phyloP scores from a whole-genome alignment of 2,329 filamentous ascomycete species.

The Fusarium nygamai region DNA sequence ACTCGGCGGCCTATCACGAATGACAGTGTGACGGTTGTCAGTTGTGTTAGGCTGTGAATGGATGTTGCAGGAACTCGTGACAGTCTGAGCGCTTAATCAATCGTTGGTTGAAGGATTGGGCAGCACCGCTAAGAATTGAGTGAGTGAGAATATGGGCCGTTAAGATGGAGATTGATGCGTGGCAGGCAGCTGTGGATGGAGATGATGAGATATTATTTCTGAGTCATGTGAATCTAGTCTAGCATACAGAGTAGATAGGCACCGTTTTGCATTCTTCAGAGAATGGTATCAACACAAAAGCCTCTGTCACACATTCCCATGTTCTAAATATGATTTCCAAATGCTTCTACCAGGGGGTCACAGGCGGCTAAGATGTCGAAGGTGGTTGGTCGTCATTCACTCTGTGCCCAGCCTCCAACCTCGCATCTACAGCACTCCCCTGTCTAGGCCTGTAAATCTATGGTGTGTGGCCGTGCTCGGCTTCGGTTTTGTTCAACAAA shows the following conservation, averaged over 20 bases:
- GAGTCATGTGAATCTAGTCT: slow-evolving; percentile 13
- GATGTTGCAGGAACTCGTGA: slow-evolving; percentile 23
- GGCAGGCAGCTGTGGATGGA: slow-evolving; percentile 22
- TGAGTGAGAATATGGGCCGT: slow-evolving; percentile 15
- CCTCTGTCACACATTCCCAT: slow-evolving; percentile 2
- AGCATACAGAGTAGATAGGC: background rate
- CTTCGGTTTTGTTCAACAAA: slow-evolving; percentile 15
- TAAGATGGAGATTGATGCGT: slow-evolving; percentile 25
- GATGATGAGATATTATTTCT: background rate
- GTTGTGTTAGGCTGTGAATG: slow-evolving; percentile 32
- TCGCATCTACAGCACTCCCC: slow-evolving; percentile 1
- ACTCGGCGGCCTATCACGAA: slow-evolving; percentile 21
- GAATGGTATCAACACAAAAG: background rate
- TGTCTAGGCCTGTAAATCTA: slow-evolving; percentile 14
- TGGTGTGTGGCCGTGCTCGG: slow-evolving; percentile 5
- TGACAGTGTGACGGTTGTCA: slow-evolving; percentile 5
- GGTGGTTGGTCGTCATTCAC: slow-evolving; percentile 30
- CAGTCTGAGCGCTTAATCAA: slow-evolving; percentile 29
- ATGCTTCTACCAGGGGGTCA: background rate
- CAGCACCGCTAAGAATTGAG: slow-evolving; percentile 31
- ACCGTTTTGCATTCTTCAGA: background rate
- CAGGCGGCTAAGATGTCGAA: slow-evolving; percentile 30
- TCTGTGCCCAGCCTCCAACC: slow-evolving; percentile 16
- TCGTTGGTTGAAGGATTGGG: slow-evolving; percentile 23
- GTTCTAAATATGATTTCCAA: slow-evolving; percentile 7